Percentiles rank a stretch among this genome's conserved stretches.
These are phyloP conservation scores for Lichenothelia convexa DNA, from an alignment of 495 filamentous ascomycete species.

Conservation along the genomic window DNA sequence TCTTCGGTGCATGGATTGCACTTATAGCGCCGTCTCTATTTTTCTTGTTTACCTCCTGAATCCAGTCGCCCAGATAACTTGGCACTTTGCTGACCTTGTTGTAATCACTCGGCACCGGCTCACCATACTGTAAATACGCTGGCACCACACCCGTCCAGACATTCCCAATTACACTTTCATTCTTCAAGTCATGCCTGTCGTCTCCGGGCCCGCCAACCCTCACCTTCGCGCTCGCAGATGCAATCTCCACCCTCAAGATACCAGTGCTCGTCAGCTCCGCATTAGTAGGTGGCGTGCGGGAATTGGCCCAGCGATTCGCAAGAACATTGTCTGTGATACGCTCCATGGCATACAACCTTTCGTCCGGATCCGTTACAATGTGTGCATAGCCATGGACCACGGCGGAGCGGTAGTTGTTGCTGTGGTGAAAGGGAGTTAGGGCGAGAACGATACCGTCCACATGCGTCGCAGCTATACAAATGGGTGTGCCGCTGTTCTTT, in stretches of 20 bases:
- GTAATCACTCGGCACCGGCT: slow-evolving; percentile 45
- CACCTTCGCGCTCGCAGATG: slow-evolving; percentile 63
- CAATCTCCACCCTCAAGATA: slow-evolving; percentile 51
- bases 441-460: slow-evolving; percentile 62
- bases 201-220: slow-evolving; percentile 50
- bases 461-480: slow-evolving; percentile 47
- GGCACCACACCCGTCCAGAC: slow-evolving; percentile 83
- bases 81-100: slow-evolving; percentile 44
- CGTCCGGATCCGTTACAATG: slow-evolving; percentile 43
- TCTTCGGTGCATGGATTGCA: no score
- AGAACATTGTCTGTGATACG: slow-evolving; percentile 63
- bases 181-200: slow-evolving; percentile 41
- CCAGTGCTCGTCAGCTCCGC: slow-evolving; percentile 64
- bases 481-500: slow-evolving; percentile 33
- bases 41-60: no score
- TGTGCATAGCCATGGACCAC: slow-evolving; percentile 58
- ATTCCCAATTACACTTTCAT: slow-evolving; percentile 36
- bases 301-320: slow-evolving; percentile 45
- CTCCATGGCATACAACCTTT: slow-evolving; percentile 72
- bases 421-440: slow-evolving; percentile 62
- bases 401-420: slow-evolving; percentile 79
- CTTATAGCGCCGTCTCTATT: no score
- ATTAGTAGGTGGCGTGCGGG: slow-evolving; percentile 51
- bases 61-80: no score
- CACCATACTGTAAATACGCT: slow-evolving; percentile 42